Evolutionary conservation across 1,284 basidiomycete genomes (phyloP), one percentile per base, ranked within the genome.

Genomic region (Cutaneotrichosporon cyanovorans): DNA sequence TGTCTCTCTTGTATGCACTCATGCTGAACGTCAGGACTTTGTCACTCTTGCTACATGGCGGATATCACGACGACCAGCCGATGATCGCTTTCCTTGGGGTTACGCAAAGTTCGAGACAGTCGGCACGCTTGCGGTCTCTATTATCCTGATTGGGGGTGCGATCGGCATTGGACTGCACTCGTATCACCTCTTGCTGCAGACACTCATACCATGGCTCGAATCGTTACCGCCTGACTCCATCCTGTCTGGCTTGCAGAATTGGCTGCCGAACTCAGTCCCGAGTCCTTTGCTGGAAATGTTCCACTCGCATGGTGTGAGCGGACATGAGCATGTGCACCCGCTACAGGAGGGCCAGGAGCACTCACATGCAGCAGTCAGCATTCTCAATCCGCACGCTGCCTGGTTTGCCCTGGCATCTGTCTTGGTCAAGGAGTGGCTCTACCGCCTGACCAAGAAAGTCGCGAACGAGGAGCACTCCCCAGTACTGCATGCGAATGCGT

Each of bases 81-180:
- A 83, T 6, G 77, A 77, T 56, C 75, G 71, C 51, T 93, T 66
- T 48, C 72, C 72, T 4, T 70, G 64, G 57, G 77, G 77, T 5
- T 91, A 91, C 62, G 84, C 85, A 56, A 97, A 96, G 72, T 92
- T 90, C 60, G 92, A 97, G 71, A 92, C 91, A 5, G 76, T 93
- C 36, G 91, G 91, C 37, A 91, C 89, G 10, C 80, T 86, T 8
- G 81, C 84, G 23, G 84, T 93, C 41, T 85, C 85, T 10, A 72
- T 92, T 37, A 78, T 93, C 42, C 78, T 93, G 82, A 73, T 79
- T 9, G 75, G 85, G 6, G 91, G 91, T 31, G 90, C 90, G 0
- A 76, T 93, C 15, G 92, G 90, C 31, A 92, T 97, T 48, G 91
- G 87, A 4, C 78, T 92, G 57, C 93, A 98, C 74, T 91, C 89